Evolutionary conservation across 75 land plant genomes (phyloP).

Genomic region (Picea glauca): DNA sequence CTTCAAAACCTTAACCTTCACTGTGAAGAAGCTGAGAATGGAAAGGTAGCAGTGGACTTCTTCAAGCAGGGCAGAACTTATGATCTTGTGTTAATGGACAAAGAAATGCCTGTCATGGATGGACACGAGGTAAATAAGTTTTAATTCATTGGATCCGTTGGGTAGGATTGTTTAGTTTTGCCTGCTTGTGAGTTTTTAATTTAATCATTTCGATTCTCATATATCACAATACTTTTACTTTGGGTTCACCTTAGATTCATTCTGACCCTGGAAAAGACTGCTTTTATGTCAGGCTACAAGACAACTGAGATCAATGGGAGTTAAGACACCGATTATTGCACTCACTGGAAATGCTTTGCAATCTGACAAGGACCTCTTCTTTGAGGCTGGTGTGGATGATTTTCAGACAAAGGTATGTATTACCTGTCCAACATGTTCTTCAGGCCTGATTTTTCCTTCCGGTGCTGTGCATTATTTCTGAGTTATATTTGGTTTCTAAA

Average conservation of each 20-base stretch:
- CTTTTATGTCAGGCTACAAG: slow-evolving; percentile 34
- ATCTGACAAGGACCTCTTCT: slow-evolving; percentile 47
- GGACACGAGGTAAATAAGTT: slow-evolving; percentile 45
- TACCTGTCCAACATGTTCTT: neutral
- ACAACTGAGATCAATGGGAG: slow-evolving; percentile 43
- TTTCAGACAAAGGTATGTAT: slow-evolving; percentile 24
- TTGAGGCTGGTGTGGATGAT: slow-evolving; percentile 62
- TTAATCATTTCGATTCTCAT: neutral
- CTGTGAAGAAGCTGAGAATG: slow-evolving; percentile 61
- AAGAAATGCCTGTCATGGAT: slow-evolving; percentile 72
- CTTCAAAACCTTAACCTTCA: slow-evolving; percentile 41
- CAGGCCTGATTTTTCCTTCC: neutral
- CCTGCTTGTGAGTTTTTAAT: neutral
- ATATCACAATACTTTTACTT: neutral
- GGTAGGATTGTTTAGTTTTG: neutral
- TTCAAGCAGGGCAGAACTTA: slow-evolving; percentile 36
- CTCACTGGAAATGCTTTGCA: slow-evolving; percentile 48
- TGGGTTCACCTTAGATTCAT: neutral
- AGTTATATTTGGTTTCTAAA: neutral
- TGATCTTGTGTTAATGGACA: slow-evolving; percentile 61
- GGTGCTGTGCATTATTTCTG: neutral
- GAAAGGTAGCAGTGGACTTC: slow-evolving; percentile 49
- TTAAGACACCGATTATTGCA: slow-evolving; percentile 57
- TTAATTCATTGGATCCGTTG: neutral
- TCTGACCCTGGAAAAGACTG: neutral